These are phyloP conservation scores for Pontederia paniculata DNA, from an alignment of 176 grass and related monocot genomes.

Conservation along the genomic window DNA sequence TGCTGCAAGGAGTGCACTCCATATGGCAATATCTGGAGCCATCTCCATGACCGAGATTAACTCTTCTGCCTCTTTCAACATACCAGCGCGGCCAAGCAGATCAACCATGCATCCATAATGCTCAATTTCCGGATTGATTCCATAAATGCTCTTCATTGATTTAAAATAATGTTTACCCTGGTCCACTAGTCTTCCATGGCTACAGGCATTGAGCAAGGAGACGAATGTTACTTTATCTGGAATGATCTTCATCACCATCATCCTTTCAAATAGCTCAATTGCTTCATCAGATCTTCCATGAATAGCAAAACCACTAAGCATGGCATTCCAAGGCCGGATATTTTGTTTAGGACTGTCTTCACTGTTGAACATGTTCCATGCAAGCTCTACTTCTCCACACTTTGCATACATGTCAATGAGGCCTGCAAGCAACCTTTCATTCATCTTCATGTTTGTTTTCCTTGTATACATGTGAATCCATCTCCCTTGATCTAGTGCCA, in stretches of 20 bases:
- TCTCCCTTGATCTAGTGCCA: constrained; percentile 12
- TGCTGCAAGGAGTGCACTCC: constrained; percentile 10
- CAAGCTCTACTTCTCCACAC: constrained; percentile 7
- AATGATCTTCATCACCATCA: neutral
- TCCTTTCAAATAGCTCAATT: constrained; percentile 11
- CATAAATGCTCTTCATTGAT: constrained; percentile 5
- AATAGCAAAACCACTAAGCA: constrained; percentile 18
- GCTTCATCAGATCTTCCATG: constrained; percentile 20
- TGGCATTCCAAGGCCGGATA: constrained; percentile 16
- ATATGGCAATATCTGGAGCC: constrained; percentile 9
- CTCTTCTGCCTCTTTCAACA: constrained; percentile 13
- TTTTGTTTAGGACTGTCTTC: constrained; percentile 1
- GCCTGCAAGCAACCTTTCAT: constrained; percentile 12
- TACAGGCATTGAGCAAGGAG: constrained; percentile 17
- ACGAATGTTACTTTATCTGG: constrained; percentile 21
- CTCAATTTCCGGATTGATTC: constrained; percentile 10
- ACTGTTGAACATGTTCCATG: constrained; percentile 4
- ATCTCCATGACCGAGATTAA: constrained; percentile 1
- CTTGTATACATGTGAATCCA: constrained; percentile 16
- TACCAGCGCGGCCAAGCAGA: constrained; percentile 14
- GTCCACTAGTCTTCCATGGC: constrained; percentile 13
- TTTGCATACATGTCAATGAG: constrained; percentile 20
- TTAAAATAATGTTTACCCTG: constrained; percentile 4
- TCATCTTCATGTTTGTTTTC: constrained; percentile 3
- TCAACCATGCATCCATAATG: constrained; percentile 14